Evolutionary conservation across 768 basidiomycete species (phyloP).

Genomic region (Agaricus sinodeliciosus): DNA sequence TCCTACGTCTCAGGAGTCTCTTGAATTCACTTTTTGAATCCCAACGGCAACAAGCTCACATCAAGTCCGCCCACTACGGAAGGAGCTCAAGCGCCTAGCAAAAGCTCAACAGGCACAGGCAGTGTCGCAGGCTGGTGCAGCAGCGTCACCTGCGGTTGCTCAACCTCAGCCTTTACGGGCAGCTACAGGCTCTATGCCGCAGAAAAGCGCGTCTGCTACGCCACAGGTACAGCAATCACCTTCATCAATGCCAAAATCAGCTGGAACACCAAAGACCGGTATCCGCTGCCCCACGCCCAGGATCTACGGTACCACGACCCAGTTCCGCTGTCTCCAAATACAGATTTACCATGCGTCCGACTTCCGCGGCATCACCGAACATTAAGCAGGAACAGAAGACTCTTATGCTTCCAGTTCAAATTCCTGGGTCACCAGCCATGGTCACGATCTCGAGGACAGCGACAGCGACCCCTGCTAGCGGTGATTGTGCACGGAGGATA

Average conservation of each 20-base stretch:
- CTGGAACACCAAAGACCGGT: conserved; percentile 31
- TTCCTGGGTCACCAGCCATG: conserved; percentile 13
- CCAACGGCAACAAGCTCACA: background rate
- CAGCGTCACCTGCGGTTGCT: conserved; percentile 11
- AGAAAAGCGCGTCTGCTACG: conserved; percentile 12
- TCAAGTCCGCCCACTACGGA: conserved; percentile 37
- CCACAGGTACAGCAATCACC: conserved; percentile 15
- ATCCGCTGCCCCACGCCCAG: conserved; percentile 19
- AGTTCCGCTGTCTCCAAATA: conserved; percentile 21
- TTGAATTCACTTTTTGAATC: too few relatives aligned
- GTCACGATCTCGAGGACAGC: conserved; percentile 8
- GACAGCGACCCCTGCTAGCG: conserved; percentile 22
- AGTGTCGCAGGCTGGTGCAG: conserved; percentile 4
- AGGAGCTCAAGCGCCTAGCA: conserved; percentile 65
- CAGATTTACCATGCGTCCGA: conserved; percentile 22
- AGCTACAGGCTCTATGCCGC: background rate
- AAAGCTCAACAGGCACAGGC: conserved; percentile 37
- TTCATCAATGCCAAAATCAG: conserved; percentile 24
- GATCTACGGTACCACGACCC: conserved; percentile 18
- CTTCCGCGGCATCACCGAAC: conserved; percentile 16
- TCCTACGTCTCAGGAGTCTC: too few relatives aligned
- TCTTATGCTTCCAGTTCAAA: conserved; percentile 16
- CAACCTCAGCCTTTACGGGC: conserved; percentile 10
- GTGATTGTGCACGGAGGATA: conserved; percentile 13
- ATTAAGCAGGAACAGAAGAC: conserved; percentile 11